Evolutionary conservation across 2,329 filamentous ascomycete genomes (phyloP).

Genomic region (Pezicula radicicola): DNA sequence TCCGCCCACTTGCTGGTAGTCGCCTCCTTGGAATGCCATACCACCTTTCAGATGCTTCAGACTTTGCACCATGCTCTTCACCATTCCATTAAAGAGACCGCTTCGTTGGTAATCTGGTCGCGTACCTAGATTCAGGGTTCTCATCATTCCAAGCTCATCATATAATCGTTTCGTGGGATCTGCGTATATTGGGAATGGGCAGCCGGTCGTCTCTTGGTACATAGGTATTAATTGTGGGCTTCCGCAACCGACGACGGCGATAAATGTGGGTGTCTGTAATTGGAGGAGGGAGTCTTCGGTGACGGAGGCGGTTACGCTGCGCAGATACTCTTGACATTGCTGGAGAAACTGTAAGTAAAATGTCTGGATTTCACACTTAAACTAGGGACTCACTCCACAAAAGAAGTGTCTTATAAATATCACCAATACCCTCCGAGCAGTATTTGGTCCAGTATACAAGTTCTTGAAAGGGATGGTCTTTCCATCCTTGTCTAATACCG

Average conservation of each 20-base stretch:
- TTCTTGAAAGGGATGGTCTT: slow-evolving; percentile 27
- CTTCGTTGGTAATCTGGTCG: slow-evolving; percentile 47
- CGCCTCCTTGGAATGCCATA: slow-evolving; percentile 45
- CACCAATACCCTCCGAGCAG: slow-evolving; percentile 27
- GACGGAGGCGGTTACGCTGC: slow-evolving; percentile 24
- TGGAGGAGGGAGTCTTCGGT: slow-evolving; percentile 25
- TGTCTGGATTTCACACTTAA: background rate
- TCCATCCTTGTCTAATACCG: slow-evolving; percentile 27
- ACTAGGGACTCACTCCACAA: slow-evolving; percentile 27
- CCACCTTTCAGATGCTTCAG: slow-evolving; percentile 36
- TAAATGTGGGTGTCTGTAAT: slow-evolving; percentile 27
- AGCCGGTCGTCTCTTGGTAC: slow-evolving; percentile 44
- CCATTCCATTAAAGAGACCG: slow-evolving; percentile 35
- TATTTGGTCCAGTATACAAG: slow-evolving; percentile 29
- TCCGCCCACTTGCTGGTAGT: slow-evolving; percentile 48
- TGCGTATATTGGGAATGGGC: slow-evolving; percentile 53
- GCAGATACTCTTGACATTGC: slow-evolving; percentile 33
- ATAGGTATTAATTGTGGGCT: slow-evolving; percentile 49
- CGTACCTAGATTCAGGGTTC: slow-evolving; percentile 42
- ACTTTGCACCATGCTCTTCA: slow-evolving; percentile 38
- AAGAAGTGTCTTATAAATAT: slow-evolving; percentile 36
- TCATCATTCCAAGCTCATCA: slow-evolving; percentile 49
- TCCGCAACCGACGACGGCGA: slow-evolving; percentile 56
- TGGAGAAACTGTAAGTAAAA: slow-evolving; percentile 6
- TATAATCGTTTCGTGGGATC: slow-evolving; percentile 53